Base-by-base conservation (phyloP, 805 yeast genomes). In the Diddensiella caesifluorescens region DNA sequence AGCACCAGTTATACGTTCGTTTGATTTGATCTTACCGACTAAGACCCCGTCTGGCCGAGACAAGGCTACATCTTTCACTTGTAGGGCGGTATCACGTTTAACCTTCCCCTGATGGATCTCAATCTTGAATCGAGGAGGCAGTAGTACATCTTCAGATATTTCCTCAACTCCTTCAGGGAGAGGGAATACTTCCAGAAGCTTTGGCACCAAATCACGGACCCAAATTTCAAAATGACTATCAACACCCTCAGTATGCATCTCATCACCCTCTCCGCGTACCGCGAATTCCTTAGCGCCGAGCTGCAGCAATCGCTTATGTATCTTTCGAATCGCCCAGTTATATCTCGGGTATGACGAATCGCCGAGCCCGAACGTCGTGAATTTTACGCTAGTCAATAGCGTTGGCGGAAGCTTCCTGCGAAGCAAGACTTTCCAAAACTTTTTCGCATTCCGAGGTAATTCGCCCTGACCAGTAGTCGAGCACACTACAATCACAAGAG, bases 381-480 rank as follows among this genome's bases (percentile, higher is more conserved):
- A 69, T 13, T 66, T 61, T 7, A 85, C 52, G 55, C 80, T 84
- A 48, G 71, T 70, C 29, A 90, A 63, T 22, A 86, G 63, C 51
- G 77, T 76, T 0, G 50, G 22, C 66, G 92, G 72, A 5, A 90
- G 71, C 49, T 77, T 79, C 57, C 73, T 77, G 56, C 74, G 76
- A 44, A 86, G 72, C 52, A 92, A 61, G 47, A 82, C 77, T 50
- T 72, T 70, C 94, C 95, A 83, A 48, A 90, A 75, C 46, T 74
- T 76, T 48, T 69, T 69, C 0, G 83, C 80, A 56, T 86, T 86
- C 31, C 83, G 62, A 0, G 98, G 97, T 25, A 90, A 62, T 47
- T 83, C 95, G 21, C 98, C 98, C 61, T 90, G 97, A 5, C 98
- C 97, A 1, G 95, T 83, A 0, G 98, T 90, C 1, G 96, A 80